Percentiles rank a stretch among this genome's conserved stretches.
These are phyloP conservation scores for Akanthomyces muscarius DNA, from an alignment of 2,329 filamentous ascomycete species.

Conservation along the genomic window DNA sequence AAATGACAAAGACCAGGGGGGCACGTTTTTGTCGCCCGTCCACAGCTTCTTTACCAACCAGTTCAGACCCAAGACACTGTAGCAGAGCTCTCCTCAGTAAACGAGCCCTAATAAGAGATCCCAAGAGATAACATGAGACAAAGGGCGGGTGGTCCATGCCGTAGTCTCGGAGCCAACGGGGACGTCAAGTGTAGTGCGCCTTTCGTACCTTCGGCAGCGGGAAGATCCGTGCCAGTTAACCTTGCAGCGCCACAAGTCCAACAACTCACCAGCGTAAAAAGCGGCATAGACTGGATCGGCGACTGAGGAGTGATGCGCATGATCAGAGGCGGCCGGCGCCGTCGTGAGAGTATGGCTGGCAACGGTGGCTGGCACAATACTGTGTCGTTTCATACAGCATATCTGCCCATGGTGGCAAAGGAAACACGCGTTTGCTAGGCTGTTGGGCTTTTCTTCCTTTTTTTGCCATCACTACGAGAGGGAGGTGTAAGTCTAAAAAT, in stretches of 20 bases:
- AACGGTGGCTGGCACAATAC: too few relatives aligned
- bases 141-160: neutral
- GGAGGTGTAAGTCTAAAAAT: too few relatives aligned
- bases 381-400: too few relatives aligned
- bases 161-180: neutral
- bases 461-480: too few relatives aligned
- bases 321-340: neutral
- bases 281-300: neutral
- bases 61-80: neutral
- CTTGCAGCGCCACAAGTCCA: neutral
- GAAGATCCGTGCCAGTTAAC: neutral
- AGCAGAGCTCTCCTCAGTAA: neutral
- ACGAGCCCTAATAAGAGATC: neutral
- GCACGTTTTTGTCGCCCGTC: neutral
- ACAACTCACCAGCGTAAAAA: neutral
- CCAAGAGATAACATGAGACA: neutral
- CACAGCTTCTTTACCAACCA: neutral
- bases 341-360: neutral
- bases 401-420: too few relatives aligned
- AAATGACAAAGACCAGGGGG: neutral
- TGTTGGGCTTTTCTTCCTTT: too few relatives aligned
- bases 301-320: neutral
- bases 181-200: neutral
- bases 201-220: slow-evolving; percentile 1
- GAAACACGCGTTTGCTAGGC: too few relatives aligned